These are phyloP conservation scores for Papiliotrema flavescens DNA, from an alignment of 1,284 basidiomycete genomes.

Conservation along the genomic window DNA sequence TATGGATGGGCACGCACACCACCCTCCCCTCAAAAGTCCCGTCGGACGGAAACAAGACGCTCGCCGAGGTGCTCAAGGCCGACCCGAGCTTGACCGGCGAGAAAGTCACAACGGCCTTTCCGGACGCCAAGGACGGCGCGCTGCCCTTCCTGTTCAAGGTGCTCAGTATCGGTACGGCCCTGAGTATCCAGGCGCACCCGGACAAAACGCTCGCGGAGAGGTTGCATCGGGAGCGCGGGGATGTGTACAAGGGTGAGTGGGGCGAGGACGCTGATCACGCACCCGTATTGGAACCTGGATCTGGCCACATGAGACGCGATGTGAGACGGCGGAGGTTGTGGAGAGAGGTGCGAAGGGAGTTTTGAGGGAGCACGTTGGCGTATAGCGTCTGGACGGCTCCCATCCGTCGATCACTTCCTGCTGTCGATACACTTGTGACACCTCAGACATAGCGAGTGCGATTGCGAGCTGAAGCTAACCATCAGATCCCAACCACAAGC, in stretches of 20 bases:
- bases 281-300: no score
- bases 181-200: constrained; percentile 97
- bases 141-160: constrained; percentile 93
- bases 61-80: constrained; percentile 62
- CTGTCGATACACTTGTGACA: no score
- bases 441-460: no score
- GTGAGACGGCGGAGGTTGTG: no score
- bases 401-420: no score
- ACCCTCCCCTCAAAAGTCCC: constrained; percentile 82
- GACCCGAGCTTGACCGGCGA: constrained; percentile 63
- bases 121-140: constrained; percentile 61
- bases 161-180: constrained; percentile 85
- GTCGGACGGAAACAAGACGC: constrained; percentile 59
- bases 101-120: constrained; percentile 61
- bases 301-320: no score
- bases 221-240: constrained; percentile 69
- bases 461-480: neutral
- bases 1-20: constrained; percentile 99
- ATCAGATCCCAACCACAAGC: constrained; percentile 52
- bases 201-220: constrained; percentile 82
- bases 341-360: no score
- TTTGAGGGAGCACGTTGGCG: no score
- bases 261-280: no score
- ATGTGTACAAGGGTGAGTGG: constrained; percentile 79
- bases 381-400: no score